Evolutionary conservation across 139 green algal species (phyloP).

Genomic region (Medakamo hakoo): DNA sequence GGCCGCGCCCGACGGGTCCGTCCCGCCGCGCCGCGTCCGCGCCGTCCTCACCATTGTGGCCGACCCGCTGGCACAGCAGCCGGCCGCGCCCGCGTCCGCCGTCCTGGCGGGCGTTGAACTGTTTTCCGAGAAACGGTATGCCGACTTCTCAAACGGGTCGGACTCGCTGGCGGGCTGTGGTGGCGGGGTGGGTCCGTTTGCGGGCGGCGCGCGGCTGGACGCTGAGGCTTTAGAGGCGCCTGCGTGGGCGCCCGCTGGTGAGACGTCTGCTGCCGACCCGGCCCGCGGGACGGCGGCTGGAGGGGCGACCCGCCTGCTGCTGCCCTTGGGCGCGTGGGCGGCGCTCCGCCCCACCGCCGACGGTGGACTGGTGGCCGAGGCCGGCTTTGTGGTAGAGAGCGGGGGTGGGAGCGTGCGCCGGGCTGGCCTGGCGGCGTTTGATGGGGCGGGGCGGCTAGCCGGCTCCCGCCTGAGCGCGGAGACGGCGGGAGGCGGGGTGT

Average conservation of each 20-base stretch:
- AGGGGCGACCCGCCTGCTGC: background rate
- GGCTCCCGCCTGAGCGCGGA: too few relatives aligned
- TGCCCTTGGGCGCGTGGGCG: background rate
- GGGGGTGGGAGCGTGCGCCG: background rate
- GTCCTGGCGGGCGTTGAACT: background rate
- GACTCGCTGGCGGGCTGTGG: background rate
- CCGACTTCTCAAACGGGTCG: background rate
- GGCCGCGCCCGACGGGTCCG: too few relatives aligned
- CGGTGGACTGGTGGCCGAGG: background rate
- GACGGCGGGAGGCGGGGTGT: too few relatives aligned
- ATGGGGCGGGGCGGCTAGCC: too few relatives aligned
- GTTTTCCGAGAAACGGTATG: background rate
- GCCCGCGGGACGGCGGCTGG: background rate
- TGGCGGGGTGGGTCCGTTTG: background rate
- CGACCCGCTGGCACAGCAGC: background rate
- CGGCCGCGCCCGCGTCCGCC: too few relatives aligned
- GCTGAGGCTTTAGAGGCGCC: background rate
- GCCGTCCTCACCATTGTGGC: background rate
- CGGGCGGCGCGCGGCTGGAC: background rate
- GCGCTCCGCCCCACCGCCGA: background rate
- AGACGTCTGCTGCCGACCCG: background rate
- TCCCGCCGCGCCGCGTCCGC: background rate
- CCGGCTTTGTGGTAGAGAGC: background rate
- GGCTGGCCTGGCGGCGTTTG: too few relatives aligned
- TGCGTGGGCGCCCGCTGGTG: background rate